phyloP scores from a whole-genome alignment of 208 protist species.

The Trypanosoma mega region DNA sequence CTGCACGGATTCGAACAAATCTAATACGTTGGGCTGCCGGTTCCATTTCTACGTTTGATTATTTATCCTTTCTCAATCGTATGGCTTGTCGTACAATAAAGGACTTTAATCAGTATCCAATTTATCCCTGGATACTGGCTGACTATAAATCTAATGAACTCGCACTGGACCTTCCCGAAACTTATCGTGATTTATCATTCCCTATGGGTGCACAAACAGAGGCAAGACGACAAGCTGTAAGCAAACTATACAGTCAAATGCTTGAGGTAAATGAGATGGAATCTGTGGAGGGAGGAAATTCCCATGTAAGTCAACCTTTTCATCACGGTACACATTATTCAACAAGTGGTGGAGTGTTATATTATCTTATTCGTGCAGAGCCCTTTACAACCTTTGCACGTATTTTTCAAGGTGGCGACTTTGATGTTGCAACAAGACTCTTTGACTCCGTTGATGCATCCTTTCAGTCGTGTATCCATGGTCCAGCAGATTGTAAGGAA shows the following conservation, averaged over 20 bases:
- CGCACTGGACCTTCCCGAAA: conserved; percentile 57
- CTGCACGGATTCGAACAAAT: conserved; percentile 52
- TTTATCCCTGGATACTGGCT: conserved; percentile 95
- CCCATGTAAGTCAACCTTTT: conserved; percentile 74
- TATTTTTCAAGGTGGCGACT: conserved; percentile 87
- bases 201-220: conserved; percentile 96
- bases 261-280: conserved; percentile 22
- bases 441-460: conserved; percentile 92
- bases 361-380: conserved; percentile 96
- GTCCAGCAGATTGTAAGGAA: conserved; percentile 93
- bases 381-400: conserved; percentile 94
- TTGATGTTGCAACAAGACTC: conserved; percentile 93
- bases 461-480: conserved; percentile 72
- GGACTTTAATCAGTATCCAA: conserved; percentile 95
- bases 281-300: conserved; percentile 33
- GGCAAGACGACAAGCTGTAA: conserved; percentile 63
- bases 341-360: conserved; percentile 93
- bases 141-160: conserved; percentile 85
- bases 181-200: conserved; percentile 93
- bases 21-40: conserved; percentile 91
- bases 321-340: conserved; percentile 99
- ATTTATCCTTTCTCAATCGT: conserved; percentile 92
- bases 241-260: conserved; percentile 73
- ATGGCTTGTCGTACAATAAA: conserved; percentile 86
- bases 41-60: conserved; percentile 93